phyloP scores from a whole-genome alignment of 495 filamentous ascomycete genomes.

The Hyaloscypha bicolor region DNA sequence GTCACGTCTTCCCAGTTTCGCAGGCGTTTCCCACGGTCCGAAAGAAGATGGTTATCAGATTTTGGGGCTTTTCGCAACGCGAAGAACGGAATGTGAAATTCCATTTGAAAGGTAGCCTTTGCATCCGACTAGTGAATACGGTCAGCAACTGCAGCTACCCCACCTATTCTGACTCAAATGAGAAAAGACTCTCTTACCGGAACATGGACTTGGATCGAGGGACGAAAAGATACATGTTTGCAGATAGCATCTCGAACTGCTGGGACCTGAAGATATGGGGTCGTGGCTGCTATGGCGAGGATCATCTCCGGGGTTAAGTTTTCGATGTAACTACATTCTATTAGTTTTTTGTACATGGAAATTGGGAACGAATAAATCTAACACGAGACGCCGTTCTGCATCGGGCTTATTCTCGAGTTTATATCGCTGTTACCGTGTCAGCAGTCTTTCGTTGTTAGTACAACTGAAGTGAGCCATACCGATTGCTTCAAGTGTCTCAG shows the following conservation, averaged over 20 bases:
- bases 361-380: too few species aligned
- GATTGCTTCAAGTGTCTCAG: conserved; percentile 5
- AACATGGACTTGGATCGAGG: background rate
- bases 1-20: background rate
- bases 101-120: conserved; percentile 8
- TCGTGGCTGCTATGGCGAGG: background rate
- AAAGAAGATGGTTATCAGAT: too few species aligned
- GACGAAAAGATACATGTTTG: background rate
- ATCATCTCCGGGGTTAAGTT: background rate
- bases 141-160: background rate
- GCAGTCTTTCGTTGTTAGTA: too few species aligned
- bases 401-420: background rate
- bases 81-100: conserved; percentile 16
- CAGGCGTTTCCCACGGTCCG: background rate
- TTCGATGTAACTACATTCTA: background rate
- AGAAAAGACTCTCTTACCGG: background rate
- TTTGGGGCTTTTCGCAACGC: background rate
- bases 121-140: background rate
- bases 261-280: background rate
- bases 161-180: background rate
- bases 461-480: background rate
- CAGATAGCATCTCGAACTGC: background rate
- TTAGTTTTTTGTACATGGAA: too few species aligned
- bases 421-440: background rate
- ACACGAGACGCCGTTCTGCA: conserved; percentile 1